Conservation (phyloP, 768 basidiomycete species). For the Neoboletus magnificus region DNA sequence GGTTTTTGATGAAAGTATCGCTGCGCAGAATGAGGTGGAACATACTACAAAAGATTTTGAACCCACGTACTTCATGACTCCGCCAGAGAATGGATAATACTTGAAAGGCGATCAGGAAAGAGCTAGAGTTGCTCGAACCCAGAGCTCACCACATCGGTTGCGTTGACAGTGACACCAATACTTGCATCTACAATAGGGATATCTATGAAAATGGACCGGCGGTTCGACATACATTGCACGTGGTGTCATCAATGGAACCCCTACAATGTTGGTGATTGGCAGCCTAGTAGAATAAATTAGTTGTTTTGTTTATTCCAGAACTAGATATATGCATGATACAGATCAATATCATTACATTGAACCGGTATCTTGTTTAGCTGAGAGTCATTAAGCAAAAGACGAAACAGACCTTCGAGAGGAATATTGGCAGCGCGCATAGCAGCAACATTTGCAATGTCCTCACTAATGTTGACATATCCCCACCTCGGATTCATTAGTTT, state of each 20-base stretch:
- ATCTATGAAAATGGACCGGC: slow-evolving; percentile 36
- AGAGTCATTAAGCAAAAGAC: background rate
- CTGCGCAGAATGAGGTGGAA: slow-evolving; percentile 30
- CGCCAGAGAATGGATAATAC: slow-evolving; percentile 68
- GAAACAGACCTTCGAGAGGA: slow-evolving; percentile 63
- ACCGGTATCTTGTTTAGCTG: slow-evolving; percentile 33
- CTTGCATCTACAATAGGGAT: slow-evolving; percentile 72
- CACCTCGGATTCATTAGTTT: slow-evolving; percentile 27
- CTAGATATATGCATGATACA: slow-evolving; percentile 54
- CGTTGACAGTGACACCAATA: slow-evolving; percentile 53
- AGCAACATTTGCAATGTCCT: slow-evolving; percentile 51
- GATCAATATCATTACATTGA: slow-evolving; percentile 79
- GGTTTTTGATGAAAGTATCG: slow-evolving; percentile 72
- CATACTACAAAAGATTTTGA: background rate
- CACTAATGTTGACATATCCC: slow-evolving; percentile 52
- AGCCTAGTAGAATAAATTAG: slow-evolving; percentile 14
- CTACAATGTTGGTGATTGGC: slow-evolving; percentile 31
- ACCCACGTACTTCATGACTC: slow-evolving; percentile 49
- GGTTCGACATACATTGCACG: background rate
- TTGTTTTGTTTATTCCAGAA: background rate
- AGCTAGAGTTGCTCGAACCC: background rate
- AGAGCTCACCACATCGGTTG: slow-evolving; percentile 55
- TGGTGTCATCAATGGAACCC: background rate
- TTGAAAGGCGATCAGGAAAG: slow-evolving; percentile 23
- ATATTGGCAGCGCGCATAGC: slow-evolving; percentile 66